Base-by-base conservation (phyloP, 768 basidiomycete species). In the Rhizopogon vesiculosus region DNA sequence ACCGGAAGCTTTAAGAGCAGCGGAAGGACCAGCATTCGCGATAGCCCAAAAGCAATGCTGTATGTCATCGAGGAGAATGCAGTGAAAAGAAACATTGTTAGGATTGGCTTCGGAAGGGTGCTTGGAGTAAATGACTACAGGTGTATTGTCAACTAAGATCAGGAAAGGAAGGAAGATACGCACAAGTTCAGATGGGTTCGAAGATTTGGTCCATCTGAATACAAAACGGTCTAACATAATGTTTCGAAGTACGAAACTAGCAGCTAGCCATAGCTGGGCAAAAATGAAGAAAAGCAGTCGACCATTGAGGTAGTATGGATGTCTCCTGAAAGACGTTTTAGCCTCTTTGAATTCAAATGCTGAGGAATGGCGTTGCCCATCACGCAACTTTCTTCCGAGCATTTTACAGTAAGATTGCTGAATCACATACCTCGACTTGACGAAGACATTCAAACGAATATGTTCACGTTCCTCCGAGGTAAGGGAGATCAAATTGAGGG, bases 241-340 rank as follows among this genome's bases (percentile, higher is more conserved):
- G 35, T 80, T 82, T 7, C 88, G 77, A 19, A 86, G 64, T 1
- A 76, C 68, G 58, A 78, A 89, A 2, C 74, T 71, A 7, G 70
- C 42, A 0, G 82, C 81, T 8, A 78, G 62, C 42, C 71, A 69
- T 2, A 75, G 9, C 63, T 90, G 88, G 0, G 82, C 76, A 45
- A 80, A 59, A 25, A 82, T 51, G 16, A 89, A 65, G 63, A 87
- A 87, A 7, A 90, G 59, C 5, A 88, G 70, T 16, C 81, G 80
- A 1, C 86, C 87, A 52, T 89, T 89, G 19, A 90, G 74, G 62
- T 89, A 85, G 59, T 82, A 81, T 0, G 87, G 87, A 57, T 91
- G 86, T 69, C 86, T 89, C 63, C 87, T 89, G 58, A 13, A 41
- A 12, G 54, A 42, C 29, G 54, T 56, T 39, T 29, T 25, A 19